A percentile compares a stretch with the other conserved stretches of the same genome.
Conservation (phyloP, 1,139 yeast species). For the Saccharomyces hybrid region DNA sequence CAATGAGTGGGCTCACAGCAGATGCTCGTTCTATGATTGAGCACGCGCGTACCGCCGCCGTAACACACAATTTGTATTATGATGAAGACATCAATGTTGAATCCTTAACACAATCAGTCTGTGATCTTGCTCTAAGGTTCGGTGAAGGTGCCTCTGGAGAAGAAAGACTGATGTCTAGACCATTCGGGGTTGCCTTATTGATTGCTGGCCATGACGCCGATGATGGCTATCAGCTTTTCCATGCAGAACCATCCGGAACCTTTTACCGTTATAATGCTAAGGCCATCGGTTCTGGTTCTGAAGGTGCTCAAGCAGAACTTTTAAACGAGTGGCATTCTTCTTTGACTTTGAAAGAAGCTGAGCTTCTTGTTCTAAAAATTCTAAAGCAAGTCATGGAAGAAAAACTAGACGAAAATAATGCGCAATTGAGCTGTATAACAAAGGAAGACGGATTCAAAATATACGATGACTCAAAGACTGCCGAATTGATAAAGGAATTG, state of each 20-base stretch:
- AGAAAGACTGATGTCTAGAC: slow-evolving; percentile 95
- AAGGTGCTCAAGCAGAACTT: slow-evolving; percentile 97
- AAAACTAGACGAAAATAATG: slow-evolving; percentile 39
- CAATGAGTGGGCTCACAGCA: slow-evolving; percentile 97
- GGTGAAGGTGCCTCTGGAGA: slow-evolving; percentile 99
- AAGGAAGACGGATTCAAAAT: slow-evolving; percentile 79
- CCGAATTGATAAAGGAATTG: slow-evolving; percentile 66
- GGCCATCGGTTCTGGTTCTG: slow-evolving; percentile 98
- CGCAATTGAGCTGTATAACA: slow-evolving; percentile 92
- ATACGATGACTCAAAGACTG: slow-evolving; percentile 78
- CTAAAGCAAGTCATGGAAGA: slow-evolving; percentile 99
- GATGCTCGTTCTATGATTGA: slow-evolving; percentile 98
- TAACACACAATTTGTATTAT: slow-evolving; percentile 81
- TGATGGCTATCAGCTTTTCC: slow-evolving; percentile 92
- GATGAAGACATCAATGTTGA: slow-evolving; percentile 93
- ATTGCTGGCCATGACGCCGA: slow-evolving; percentile 92
- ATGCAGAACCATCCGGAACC: slow-evolving; percentile 99
- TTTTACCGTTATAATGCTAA: slow-evolving; percentile 96
- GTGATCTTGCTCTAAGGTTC: slow-evolving; percentile 92
- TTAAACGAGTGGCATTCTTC: slow-evolving; percentile 96
- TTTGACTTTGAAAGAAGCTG: slow-evolving; percentile 90
- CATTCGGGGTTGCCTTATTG: slow-evolving; percentile 95
- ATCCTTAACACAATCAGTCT: slow-evolving; percentile 89
- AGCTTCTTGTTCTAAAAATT: slow-evolving; percentile 77
- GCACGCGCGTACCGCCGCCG: slow-evolving; percentile 90